These are phyloP conservation scores for Chrysanthemum lavandulifolium DNA, from an alignment of 129 eudicot species.

Conservation along the genomic window DNA sequence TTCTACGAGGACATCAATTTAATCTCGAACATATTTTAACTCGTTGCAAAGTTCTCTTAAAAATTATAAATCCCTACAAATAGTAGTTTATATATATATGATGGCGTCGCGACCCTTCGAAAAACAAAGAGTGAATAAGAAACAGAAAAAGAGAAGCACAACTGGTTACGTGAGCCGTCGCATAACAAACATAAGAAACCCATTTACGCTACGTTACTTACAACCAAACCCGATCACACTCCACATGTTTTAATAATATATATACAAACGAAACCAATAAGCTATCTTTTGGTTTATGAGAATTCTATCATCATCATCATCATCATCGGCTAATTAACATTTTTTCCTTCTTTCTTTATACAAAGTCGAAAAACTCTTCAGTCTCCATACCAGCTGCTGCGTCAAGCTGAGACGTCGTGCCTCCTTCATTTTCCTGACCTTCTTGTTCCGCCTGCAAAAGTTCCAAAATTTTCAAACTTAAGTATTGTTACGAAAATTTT, in stretches of 20 bases:
- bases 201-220: neutral
- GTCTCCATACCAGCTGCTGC: slow-evolving; percentile 37
- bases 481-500: neutral
- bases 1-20: no score
- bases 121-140: neutral
- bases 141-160: neutral
- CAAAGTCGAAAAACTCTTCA: slow-evolving; percentile 28
- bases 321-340: neutral
- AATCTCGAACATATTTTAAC: no score
- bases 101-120: neutral
- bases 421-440: slow-evolving; percentile 35
- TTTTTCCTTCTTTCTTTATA: slow-evolving; percentile 6
- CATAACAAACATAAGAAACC: no score
- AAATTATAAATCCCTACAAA: no score
- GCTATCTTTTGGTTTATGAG: neutral
- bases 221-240: slow-evolving; percentile 11
- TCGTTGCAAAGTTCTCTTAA: no score
- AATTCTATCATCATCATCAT: neutral
- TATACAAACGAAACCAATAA: slow-evolving; percentile 2
- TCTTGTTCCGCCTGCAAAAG: slow-evolving; percentile 62
- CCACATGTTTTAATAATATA: neutral
- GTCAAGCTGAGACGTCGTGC: slow-evolving; percentile 24
- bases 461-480: neutral
- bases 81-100: neutral
- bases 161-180: neutral